Evolutionary conservation across 176 grass and related monocot genomes (phyloP).

Genomic region (Eleusine coracana): DNA sequence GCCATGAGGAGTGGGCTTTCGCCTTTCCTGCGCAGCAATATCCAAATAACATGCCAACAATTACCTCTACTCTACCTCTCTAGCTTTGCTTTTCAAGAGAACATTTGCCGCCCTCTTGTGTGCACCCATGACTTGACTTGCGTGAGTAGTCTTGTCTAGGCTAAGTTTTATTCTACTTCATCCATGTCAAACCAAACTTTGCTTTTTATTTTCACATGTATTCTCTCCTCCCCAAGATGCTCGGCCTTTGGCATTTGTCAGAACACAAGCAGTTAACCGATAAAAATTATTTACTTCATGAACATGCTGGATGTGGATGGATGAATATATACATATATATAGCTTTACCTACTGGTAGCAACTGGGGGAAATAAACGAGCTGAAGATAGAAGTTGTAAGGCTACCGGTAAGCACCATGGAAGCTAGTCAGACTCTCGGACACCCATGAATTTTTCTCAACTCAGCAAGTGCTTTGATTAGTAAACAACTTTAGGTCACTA

Average conservation of each 20-base stretch:
- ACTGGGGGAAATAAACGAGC: constrained; percentile 46
- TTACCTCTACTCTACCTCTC: constrained; percentile 18
- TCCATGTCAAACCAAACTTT: constrained; percentile 48
- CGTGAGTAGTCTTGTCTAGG: constrained; percentile 41
- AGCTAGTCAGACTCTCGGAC: neutral
- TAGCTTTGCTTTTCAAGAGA: constrained; percentile 40
- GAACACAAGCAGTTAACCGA: constrained; percentile 22
- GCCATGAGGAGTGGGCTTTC: constrained; percentile 46
- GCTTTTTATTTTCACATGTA: constrained; percentile 29
- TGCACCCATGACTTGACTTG: constrained; percentile 57
- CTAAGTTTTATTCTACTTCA: constrained; percentile 48
- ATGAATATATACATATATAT: neutral
- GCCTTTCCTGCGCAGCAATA: constrained; percentile 40
- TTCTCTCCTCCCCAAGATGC: constrained; percentile 39
- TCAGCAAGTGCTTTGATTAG: constrained; percentile 27
- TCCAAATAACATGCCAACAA: constrained; percentile 40
- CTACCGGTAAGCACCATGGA: constrained; percentile 32
- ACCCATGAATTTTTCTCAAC: constrained; percentile 33
- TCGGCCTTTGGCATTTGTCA: constrained; percentile 35
- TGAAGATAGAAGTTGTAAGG: constrained; percentile 21
- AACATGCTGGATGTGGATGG: constrained; percentile 26
- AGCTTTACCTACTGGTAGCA: constrained; percentile 32
- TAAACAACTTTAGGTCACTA: constrained; percentile 40
- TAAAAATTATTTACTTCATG: constrained; percentile 37
- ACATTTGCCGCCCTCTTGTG: constrained; percentile 42